Base-by-base conservation (phyloP, 2,329 filamentous ascomycete genomes). In the Paracoccidioides lutzii region DNA sequence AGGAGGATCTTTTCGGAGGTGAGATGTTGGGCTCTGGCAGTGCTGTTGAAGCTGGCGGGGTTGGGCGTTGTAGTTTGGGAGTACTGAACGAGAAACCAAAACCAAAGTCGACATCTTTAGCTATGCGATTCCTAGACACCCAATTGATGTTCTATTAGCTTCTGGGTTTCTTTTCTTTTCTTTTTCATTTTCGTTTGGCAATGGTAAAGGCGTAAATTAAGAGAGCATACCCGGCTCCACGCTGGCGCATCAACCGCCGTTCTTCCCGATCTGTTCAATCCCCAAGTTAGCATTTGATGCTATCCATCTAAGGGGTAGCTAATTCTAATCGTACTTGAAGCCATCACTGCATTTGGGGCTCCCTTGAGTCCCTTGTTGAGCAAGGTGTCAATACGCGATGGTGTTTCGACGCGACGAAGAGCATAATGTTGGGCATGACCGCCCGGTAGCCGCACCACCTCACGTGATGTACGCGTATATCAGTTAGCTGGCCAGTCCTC, bases 201-300 rank as follows among this genome's bases (percentile, higher is more conserved):
- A 33, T 4, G 15, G 38, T 49, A 53, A 55, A 38, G 33, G 42
- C 10, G 2, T 22, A 37, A 28, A 55, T 58, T 58, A 50, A 51
- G 38, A 22, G 61, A 64, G 68, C 75, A 65, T 75, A 80, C 77
- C 73, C 78, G 65, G 78, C 77, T 66, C 78, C 78, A 64, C 78
- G 78, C 67, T 78, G 75, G 67, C 78, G 78, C 75, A 79, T 78
- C 65, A 76, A 75, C 64, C 73, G 73, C 64, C 76, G 76, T 69
- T 80, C 77, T 64, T 76, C 72, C 67, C 77, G 75, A 66, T 73
- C 76, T 77, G 59, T 56, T n/a, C 50, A 52, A 41, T 28, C 15
- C 8, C 41, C 12, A 42, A 5, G 53, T 54, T 28, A 53, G 50
- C 22, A 33, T 45, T 38, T 40, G 51, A 59, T 49, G 44, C 52